Evolutionary conservation across 1,139 yeast species (phyloP), one percentile per base, ranked within the genome.

Genomic region (Nadsonia starkeyi-henricii): DNA sequence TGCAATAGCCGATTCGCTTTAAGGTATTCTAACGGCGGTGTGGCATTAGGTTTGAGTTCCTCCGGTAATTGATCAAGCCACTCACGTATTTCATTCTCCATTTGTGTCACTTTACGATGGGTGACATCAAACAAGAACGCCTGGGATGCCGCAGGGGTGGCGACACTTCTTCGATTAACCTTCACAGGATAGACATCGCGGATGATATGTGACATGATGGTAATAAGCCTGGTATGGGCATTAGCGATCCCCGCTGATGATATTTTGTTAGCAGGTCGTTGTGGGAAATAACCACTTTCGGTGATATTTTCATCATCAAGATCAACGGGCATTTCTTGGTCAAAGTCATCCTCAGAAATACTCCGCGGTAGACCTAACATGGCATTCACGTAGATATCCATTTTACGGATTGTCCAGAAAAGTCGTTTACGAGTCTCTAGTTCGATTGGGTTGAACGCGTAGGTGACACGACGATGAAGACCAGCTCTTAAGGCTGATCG

Each of bases 321-420:
- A 56, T 86, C 96, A 33, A 76, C 71, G 1, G 96, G 96, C 53
- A 85, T 68, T 47, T 81, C 86, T 63, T 89, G 97, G 66, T 88
- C 96, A 60, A 85, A 83, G 59, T 88, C 96, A 54, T 82, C 88
- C 52, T 81, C 85, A 46, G 72, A 64, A 4, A 66, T 59, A 54
- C 75, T 71, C 55, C 91, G 70, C 1, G 97, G 97, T 49, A 88
- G 69, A 1, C 97, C 96, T 53, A 89, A 65, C 73, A 89, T 80
- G 2, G 95, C 85, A 63, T 86, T 86, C 52, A 86, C 85, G 61
- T 88, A 88, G 46, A 88, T 79, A 60, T 89, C 96, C 88, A 88
- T 80, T 61, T 88, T 88, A 62, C 86, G 82, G 54, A 89, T 82
- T 1, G 96, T 84, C 78, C 85, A 88, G 60, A 88, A 88, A 37